A percentile compares a stretch with the other conserved stretches of the same genome.
These are phyloP conservation scores for Epichloe brachyelytri DNA, from an alignment of 2,329 filamentous ascomycete species.

Conservation along the genomic window DNA sequence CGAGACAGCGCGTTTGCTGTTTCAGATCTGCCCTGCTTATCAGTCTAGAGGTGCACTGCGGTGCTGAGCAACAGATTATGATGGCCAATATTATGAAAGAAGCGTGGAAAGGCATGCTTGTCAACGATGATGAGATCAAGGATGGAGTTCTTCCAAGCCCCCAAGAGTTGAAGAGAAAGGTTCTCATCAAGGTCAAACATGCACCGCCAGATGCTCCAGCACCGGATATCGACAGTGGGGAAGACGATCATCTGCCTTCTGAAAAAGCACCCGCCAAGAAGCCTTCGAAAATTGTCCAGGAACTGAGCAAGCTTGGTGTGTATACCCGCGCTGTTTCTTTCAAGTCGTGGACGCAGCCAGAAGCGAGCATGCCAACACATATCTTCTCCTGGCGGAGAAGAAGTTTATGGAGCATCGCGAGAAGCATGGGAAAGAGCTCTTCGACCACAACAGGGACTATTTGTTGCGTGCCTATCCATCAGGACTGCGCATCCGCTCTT, in stretches of 20 bases:
- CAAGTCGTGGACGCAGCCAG: constrained; percentile 61
- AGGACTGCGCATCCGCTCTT: constrained; percentile 67
- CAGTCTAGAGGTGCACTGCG: constrained; percentile 84
- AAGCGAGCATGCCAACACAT: constrained; percentile 50
- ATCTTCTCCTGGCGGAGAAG: constrained; percentile 57
- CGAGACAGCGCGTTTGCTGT: constrained; percentile 63
- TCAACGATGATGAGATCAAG: constrained; percentile 40
- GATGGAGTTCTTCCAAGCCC: constrained; percentile 50
- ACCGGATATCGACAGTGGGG: constrained; percentile 17
- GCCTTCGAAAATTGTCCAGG: constrained; percentile 53
- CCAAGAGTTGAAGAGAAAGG: constrained; percentile 58
- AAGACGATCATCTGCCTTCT: constrained; percentile 26
- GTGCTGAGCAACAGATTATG: constrained; percentile 64
- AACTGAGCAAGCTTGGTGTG: constrained; percentile 62
- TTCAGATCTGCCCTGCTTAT: constrained; percentile 81
- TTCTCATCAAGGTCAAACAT: constrained; percentile 74
- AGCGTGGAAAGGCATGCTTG: constrained; percentile 61
- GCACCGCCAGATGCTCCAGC: constrained; percentile 29
- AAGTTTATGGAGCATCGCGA: constrained; percentile 49
- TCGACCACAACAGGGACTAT: constrained; percentile 69
- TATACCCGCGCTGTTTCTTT: constrained; percentile 79
- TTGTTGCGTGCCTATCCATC: constrained; percentile 85
- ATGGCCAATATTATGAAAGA: constrained; percentile 92
- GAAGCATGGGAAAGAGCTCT: constrained; percentile 41
- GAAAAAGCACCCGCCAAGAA: constrained; percentile 31